Evolutionary conservation across 805 yeast genomes (phyloP), one percentile per base, ranked within the genome.

Genomic region (Gaillardinia entomophila): DNA sequence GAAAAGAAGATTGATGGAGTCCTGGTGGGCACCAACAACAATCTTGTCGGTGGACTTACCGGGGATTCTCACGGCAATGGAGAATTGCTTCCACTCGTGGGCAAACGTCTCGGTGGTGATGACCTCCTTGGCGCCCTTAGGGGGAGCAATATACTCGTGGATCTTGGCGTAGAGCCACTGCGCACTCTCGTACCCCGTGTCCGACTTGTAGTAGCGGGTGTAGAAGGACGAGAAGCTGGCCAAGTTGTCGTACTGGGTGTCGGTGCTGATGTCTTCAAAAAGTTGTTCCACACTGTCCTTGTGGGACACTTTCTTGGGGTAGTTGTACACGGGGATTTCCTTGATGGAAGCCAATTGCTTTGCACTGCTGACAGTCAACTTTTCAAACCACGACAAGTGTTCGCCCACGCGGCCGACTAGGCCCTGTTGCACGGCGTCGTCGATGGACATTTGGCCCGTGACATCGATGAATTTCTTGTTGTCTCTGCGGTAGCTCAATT

Each of bases 11-110:
- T 86, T 87, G 41, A 80, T 71, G 2, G 95, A 82, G 53, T 90
- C 97, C 51, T 82, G 84, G 60, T 90, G 97, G 16, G 94, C 83
- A 1, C 96, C 96, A 25, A 90, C 73, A 12, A 90, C 77, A 1
- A 90, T 79, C 46, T 69, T 66, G 15, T 71, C 71, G 23, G 60
- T 42, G 28, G 55, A 37, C 12, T 38, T 41, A 13, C 88, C 87
- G 5, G 70, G 68, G 27, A 89, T 67, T 12, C 70, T 64, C 7
- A 84, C 85, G 32, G 89, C 71, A 3, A 86, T 64, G 3, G 92
- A 81, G 48, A 73, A 79, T 57, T 89, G 97, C 41, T 63, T 67
- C 95, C 96, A 89, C 2, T 60, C 68, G 3, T 66, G 47, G 53
- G 89, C 96, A 16, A 70, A 58, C 38, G 84, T 62, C 34, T 73